A percentile compares a stretch with the other conserved stretches of the same genome.
Conservation (phyloP, 805 yeast species). For the Hanseniaspora lachancei region DNA sequence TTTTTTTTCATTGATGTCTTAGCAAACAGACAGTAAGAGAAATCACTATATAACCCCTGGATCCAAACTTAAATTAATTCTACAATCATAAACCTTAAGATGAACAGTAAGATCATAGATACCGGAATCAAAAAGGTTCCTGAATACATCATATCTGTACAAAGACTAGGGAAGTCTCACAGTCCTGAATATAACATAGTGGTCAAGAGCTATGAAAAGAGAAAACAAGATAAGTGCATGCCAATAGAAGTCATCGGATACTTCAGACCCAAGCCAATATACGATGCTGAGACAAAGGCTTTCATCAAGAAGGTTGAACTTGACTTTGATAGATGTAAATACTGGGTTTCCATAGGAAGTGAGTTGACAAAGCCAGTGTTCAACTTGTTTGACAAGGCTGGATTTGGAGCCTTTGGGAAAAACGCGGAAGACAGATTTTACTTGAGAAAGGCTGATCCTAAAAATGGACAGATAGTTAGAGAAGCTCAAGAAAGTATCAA, state of each 20-base stretch:
- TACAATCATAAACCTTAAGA: not conserved
- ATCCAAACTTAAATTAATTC: too few relatives aligned
- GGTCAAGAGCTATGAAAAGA: conserved; percentile 43
- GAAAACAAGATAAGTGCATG: conserved; percentile 63
- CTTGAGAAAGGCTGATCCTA: conserved; percentile 7
- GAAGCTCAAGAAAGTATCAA: conserved; percentile 6
- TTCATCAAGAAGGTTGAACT: conserved; percentile 47
- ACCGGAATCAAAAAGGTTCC: not conserved
- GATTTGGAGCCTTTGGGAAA: conserved; percentile 31
- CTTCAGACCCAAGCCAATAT: conserved; percentile 70
- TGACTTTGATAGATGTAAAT: conserved; percentile 80
- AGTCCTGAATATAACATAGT: conserved; percentile 87
- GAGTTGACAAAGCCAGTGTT: conserved; percentile 78
- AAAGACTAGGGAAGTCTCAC: conserved; percentile 82
- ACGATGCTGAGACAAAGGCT: conserved; percentile 39
- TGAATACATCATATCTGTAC: conserved; percentile 54
- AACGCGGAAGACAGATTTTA: conserved; percentile 7
- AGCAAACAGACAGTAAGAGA: too few relatives aligned
- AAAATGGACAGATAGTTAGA: conserved; percentile 4
- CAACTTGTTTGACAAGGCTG: conserved; percentile 63
- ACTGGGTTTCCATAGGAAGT: conserved; percentile 97
- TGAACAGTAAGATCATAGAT: not conserved
- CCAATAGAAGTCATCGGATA: conserved; percentile 95
- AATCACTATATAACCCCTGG: too few relatives aligned
- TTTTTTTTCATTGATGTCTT: not conserved